These are phyloP conservation scores for Lactarius hengduanensis DNA, from an alignment of 768 basidiomycete genomes.

Conservation along the genomic window DNA sequence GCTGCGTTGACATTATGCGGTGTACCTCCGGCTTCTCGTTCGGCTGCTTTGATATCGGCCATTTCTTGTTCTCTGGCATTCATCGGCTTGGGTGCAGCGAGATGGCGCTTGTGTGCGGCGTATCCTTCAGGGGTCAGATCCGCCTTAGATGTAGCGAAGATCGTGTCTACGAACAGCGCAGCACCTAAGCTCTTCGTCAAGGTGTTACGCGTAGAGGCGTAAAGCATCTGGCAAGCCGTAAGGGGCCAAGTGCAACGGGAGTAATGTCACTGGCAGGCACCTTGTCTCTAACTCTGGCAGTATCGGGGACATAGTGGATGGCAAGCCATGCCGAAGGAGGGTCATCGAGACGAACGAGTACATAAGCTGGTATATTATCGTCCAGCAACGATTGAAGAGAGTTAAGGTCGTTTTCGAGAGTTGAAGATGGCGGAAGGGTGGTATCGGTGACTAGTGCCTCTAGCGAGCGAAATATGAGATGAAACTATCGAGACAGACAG, in stretches of 20 bases:
- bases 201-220: constrained; percentile 72
- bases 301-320: constrained; percentile 80
- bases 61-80: constrained; percentile 82
- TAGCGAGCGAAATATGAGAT: constrained; percentile 38
- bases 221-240: constrained; percentile 65
- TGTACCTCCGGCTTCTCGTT: constrained; percentile 52
- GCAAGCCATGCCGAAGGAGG: constrained; percentile 66
- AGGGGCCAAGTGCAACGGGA: background rate
- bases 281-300: constrained; percentile 80
- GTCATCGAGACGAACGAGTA: constrained; percentile 64
- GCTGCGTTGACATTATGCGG: constrained; percentile 58
- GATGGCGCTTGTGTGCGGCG: constrained; percentile 65
- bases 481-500: constrained; percentile 24
- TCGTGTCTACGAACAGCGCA: constrained; percentile 61
- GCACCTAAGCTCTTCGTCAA: constrained; percentile 76
- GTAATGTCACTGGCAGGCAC: constrained; percentile 36
- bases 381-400: constrained; percentile 58
- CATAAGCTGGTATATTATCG: constrained; percentile 67
- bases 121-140: constrained; percentile 72
- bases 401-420: constrained; percentile 61
- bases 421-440: constrained; percentile 47
- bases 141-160: constrained; percentile 75
- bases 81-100: constrained; percentile 76
- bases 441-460: constrained; percentile 67
- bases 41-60: constrained; percentile 71